Base-by-base conservation (phyloP, 257 asterid species). In the Echium plantagineum region DNA sequence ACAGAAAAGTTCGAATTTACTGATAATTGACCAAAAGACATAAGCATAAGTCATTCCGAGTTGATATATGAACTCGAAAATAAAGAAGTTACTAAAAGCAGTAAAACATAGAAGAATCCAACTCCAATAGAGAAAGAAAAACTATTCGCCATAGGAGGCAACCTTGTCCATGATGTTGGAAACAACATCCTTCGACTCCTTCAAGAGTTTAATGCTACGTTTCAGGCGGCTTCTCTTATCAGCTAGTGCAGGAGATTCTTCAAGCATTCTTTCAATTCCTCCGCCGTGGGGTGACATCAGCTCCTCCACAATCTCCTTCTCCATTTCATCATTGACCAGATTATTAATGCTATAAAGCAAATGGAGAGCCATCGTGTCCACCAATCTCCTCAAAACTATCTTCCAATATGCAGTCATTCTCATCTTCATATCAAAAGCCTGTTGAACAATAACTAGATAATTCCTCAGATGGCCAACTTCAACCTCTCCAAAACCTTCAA, bases 101-200 rank as follows among this genome's bases (percentile, higher is more conserved):
- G 32, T 28, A 28, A 28, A 28, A 28, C 32, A 28, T 28, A 28
- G 32, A 0, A 28, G 32, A 28, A 28, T 0, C 32, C 2, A 28
- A 4, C 7, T 28, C 32, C 32, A 28, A 28, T 2, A 28, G 32
- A 28, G 32, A 4, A 28, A 28, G 32, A 28, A 28, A 1, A 28
- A 35, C 46, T 35, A 52, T 5, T 52, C 55, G 13, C 55, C 55
- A 52, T 52, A 52, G 10, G 56, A 16, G 4, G 21, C 56, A 52
- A 52, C 21, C 56, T 20, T 52, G 56, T 52, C 56, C 56, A 52
- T 52, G 0, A 52, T 52, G 21, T 52, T 16, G 0, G 56, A 52
- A 17, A 52, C 56, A 52, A 52, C 56, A 52, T 52, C 56, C 56
- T 13, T 52, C 9, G 56, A 52, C 19, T 52, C 56, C 21, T 52